Evolutionary conservation across 2,329 filamentous ascomycete species (phyloP).

Genomic region (Triangularia verruculosa): DNA sequence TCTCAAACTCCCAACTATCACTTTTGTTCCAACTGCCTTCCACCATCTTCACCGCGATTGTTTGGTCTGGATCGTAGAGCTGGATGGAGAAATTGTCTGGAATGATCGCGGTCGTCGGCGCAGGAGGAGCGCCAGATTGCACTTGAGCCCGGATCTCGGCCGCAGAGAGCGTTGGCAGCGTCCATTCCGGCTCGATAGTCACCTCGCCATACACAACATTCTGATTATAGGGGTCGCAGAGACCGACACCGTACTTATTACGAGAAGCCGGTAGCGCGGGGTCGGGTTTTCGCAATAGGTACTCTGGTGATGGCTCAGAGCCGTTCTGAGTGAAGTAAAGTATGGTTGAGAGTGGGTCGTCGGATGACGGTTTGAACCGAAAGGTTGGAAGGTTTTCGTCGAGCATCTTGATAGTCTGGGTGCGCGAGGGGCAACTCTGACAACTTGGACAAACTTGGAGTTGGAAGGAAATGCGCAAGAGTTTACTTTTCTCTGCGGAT

Average conservation of each 20-base stretch:
- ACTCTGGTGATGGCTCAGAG: slow-evolving; percentile 74
- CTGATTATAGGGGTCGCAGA: slow-evolving; percentile 77
- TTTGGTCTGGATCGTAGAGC: slow-evolving; percentile 91
- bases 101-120: slow-evolving; percentile 65
- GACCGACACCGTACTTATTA: slow-evolving; percentile 82
- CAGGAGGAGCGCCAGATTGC: slow-evolving; percentile 40
- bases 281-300: slow-evolving; percentile 74
- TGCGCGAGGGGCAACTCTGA: background rate
- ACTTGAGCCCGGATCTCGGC: slow-evolving; percentile 69
- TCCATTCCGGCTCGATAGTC: slow-evolving; percentile 79
- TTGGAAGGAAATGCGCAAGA: background rate
- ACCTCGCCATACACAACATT: slow-evolving; percentile 87
- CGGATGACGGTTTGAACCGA: slow-evolving; percentile 50
- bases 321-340: slow-evolving; percentile 68
- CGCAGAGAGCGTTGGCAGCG: slow-evolving; percentile 74
- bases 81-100: slow-evolving; percentile 80
- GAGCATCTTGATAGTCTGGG: slow-evolving; percentile 57
- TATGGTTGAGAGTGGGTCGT: slow-evolving; percentile 54
- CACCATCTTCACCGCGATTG: slow-evolving; percentile 67
- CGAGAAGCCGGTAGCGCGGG: slow-evolving; percentile 64
- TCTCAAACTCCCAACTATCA: slow-evolving; percentile 85
- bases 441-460: background rate
- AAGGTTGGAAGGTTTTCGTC: slow-evolving; percentile 90
- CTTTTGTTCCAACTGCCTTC: slow-evolving; percentile 76
- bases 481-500: background rate